Conservation (phyloP, 176 grass and related monocot genomes). For the Avena atlantica region DNA sequence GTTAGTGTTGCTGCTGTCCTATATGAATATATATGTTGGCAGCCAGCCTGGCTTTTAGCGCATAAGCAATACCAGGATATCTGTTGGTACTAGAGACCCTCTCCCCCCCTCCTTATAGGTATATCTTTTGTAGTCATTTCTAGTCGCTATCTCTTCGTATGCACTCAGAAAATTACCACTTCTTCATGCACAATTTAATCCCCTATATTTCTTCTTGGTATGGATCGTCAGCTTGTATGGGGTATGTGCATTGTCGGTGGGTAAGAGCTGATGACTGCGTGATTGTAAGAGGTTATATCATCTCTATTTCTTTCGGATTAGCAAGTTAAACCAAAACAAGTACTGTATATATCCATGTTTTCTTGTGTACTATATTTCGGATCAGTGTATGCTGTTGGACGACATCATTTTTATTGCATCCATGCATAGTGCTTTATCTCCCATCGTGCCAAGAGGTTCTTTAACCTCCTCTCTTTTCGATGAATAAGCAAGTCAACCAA, state of each 20-base stretch:
- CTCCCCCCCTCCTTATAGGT: neutral
- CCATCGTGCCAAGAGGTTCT: neutral
- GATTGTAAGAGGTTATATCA: neutral
- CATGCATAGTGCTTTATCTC: neutral
- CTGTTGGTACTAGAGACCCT: neutral
- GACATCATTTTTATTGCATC: neutral
- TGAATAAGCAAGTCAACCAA: too few relatives aligned
- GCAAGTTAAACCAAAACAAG: neutral
- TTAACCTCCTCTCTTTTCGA: too few relatives aligned
- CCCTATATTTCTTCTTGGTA: neutral
- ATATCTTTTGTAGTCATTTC: neutral
- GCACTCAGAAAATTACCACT: neutral
- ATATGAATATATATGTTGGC: slow-evolving; percentile 39
- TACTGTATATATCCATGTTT: neutral
- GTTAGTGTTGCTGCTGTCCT: slow-evolving; percentile 26
- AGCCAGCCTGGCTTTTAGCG: neutral
- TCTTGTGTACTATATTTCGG: neutral
- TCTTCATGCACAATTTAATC: slow-evolving; percentile 22
- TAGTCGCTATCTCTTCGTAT: neutral
- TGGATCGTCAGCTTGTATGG: neutral
- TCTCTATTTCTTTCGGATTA: neutral
- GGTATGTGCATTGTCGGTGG: neutral
- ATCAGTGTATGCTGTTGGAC: neutral
- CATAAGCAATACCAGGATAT: slow-evolving; percentile 40
- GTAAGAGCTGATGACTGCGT: neutral